phyloP scores from a whole-genome alignment of 306 rosid species.

The Fragaria vesca region DNA sequence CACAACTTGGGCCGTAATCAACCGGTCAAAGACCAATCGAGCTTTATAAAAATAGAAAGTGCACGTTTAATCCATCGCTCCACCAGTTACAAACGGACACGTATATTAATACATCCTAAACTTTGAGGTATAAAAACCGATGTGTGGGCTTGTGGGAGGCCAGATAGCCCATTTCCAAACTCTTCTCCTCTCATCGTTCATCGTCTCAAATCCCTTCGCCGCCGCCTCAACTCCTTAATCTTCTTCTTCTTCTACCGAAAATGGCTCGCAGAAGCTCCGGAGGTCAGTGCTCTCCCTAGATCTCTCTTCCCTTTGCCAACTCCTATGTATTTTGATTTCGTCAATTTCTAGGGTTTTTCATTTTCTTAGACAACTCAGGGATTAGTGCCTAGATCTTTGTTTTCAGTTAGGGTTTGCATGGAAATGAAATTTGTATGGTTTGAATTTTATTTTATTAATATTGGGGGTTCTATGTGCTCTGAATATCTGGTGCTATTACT shows the following conservation, averaged over 20 bases:
- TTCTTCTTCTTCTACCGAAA: neutral
- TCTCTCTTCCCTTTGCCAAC: neutral
- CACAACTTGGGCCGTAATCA: too few relatives aligned
- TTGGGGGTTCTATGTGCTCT: too few relatives aligned
- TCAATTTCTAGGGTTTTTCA: constrained; percentile 34
- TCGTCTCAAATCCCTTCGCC: constrained; percentile 3
- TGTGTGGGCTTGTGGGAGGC: neutral
- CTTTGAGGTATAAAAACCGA: neutral
- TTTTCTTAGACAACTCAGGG: neutral
- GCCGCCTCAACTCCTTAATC: constrained; percentile 23
- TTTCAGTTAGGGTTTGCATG: neutral
- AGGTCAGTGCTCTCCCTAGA: constrained; percentile 18
- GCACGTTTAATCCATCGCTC: too few relatives aligned
- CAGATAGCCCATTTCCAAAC: neutral
- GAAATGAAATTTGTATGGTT: neutral
- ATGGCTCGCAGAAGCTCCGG: constrained; percentile 60
- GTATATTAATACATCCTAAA: neutral
- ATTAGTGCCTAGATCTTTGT: neutral
- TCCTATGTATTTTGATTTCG: neutral
- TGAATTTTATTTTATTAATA: neutral
- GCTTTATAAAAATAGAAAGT: too few relatives aligned
- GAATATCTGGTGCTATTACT: neutral
- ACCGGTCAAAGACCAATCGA: too few relatives aligned
- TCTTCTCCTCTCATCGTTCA: neutral
- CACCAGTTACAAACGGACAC: too few relatives aligned